Percentiles rank a stretch among this genome's conserved stretches.
phyloP scores from a whole-genome alignment of 2,329 filamentous ascomycete genomes.

The Metarhizium sp. region DNA sequence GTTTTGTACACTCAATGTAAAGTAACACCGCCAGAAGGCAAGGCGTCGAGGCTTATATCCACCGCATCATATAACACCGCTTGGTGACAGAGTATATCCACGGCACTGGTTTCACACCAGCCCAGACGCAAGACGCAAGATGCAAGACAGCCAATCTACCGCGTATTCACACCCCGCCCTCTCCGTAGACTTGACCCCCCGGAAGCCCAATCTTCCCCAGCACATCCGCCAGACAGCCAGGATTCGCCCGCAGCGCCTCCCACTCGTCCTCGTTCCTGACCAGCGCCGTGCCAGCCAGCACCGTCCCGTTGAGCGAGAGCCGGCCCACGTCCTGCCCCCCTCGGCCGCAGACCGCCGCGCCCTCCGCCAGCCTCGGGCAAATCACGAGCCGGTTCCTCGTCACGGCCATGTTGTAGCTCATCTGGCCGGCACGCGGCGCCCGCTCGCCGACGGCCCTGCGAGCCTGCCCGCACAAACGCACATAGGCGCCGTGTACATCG shows the following conservation, averaged over 20 bases:
- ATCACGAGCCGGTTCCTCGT: constrained; percentile 44
- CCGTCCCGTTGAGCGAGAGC: constrained; percentile 49
- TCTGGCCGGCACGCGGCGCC: constrained; percentile 15
- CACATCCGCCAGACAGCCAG: constrained; percentile 7
- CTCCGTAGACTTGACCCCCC: background rate
- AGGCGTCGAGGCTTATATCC: too few species aligned
- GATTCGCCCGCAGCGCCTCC: constrained; percentile 38
- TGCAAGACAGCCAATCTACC: too few species aligned
- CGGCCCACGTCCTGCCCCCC: constrained; percentile 28
- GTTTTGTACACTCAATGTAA: too few species aligned
- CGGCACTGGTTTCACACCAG: too few species aligned
- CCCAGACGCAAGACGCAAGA: too few species aligned
- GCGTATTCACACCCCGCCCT: background rate
- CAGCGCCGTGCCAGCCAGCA: constrained; percentile 54
- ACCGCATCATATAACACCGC: too few species aligned
- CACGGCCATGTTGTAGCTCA: constrained; percentile 57
- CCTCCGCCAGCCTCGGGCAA: constrained; percentile 45
- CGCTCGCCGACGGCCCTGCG: constrained; percentile 26
- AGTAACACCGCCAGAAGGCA: too few species aligned
- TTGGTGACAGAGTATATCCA: too few species aligned
- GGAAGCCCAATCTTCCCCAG: constrained; percentile 22
- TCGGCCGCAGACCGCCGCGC: constrained; percentile 22
- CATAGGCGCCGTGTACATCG: constrained; percentile 33
- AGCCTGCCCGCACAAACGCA: constrained; percentile 37
- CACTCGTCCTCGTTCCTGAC: constrained; percentile 52